Conservation (phyloP, 352 stramenopile species). For the Pythium phragmitis region DNA sequence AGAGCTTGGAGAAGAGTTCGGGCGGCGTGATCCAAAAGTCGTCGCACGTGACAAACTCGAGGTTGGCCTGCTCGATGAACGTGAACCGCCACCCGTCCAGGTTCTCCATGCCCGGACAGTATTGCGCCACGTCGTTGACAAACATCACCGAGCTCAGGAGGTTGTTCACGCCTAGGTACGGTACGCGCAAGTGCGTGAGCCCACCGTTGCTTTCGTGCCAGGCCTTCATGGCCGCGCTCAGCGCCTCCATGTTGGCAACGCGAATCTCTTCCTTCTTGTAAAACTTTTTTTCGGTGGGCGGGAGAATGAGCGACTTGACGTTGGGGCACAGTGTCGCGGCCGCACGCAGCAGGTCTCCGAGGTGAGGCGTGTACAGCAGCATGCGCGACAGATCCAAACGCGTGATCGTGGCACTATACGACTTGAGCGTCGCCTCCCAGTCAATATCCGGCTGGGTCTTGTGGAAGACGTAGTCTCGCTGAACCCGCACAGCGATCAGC, state of each 20-base stretch:
- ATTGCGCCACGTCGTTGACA: slow-evolving; percentile 12
- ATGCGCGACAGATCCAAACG: slow-evolving; percentile 26
- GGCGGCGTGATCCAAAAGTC: slow-evolving; percentile 11
- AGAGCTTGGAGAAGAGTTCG: slow-evolving; percentile 6
- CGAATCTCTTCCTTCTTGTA: slow-evolving; percentile 16
- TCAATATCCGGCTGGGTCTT: slow-evolving; percentile 24
- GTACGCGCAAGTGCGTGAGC: slow-evolving; percentile 20
- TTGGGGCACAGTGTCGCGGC: slow-evolving; percentile 20
- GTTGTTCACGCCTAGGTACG: slow-evolving; percentile 16
- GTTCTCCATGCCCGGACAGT: slow-evolving; percentile 26
- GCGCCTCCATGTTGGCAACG: slow-evolving; percentile 12
- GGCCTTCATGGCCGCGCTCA: slow-evolving; percentile 24
- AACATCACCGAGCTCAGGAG: slow-evolving; percentile 13
- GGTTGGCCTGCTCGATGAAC: slow-evolving; percentile 24
- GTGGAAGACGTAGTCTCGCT: slow-evolving; percentile 6
- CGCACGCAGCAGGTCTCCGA: slow-evolving; percentile 16
- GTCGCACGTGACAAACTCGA: slow-evolving; percentile 22
- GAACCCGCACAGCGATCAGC: slow-evolving; percentile 16
- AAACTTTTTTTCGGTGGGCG: slow-evolving; percentile 12
- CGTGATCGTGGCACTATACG: neutral
- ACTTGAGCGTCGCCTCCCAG: slow-evolving; percentile 26
- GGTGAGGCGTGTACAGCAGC: slow-evolving; percentile 20
- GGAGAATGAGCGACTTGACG: slow-evolving; percentile 25
- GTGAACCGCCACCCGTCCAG: slow-evolving; percentile 29
- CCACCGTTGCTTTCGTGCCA: slow-evolving; percentile 25